These are phyloP conservation scores for Gamarada debralockiae DNA, from an alignment of 495 filamentous ascomycete species.

Conservation along the genomic window DNA sequence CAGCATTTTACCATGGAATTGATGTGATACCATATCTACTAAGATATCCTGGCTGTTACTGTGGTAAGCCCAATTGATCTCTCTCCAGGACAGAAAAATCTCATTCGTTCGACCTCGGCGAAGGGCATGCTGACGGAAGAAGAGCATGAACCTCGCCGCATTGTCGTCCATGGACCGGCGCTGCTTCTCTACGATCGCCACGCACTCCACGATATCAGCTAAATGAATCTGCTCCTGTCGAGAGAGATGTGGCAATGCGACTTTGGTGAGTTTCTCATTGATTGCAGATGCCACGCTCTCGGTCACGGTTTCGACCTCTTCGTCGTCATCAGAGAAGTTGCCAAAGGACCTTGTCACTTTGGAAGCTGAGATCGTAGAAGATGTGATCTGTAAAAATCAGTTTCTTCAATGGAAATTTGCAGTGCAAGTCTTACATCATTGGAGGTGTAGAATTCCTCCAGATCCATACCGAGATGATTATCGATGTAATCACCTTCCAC, in stretches of 20 bases:
- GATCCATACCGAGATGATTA: constrained; percentile 67
- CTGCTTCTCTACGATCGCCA: constrained; percentile 83
- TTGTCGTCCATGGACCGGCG: constrained; percentile 90
- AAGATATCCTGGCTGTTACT: constrained; percentile 91
- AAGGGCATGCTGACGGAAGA: constrained; percentile 81
- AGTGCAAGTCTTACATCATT: constrained; percentile 19
- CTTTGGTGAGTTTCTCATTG: constrained; percentile 70
- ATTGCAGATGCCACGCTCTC: constrained; percentile 69
- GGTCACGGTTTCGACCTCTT: constrained; percentile 61
- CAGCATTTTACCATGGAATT: constrained; percentile 70
- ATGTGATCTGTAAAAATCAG: constrained; percentile 33
- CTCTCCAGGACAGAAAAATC: constrained; percentile 79
- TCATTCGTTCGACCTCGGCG: constrained; percentile 60
- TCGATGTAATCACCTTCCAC: constrained; percentile 80
- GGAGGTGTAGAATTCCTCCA: constrained; percentile 64
- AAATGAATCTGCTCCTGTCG: constrained; percentile 87
- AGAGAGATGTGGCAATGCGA: constrained; percentile 78
- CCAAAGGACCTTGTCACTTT: constrained; percentile 52
- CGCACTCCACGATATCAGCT: constrained; percentile 82
- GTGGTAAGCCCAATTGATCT: constrained; percentile 93
- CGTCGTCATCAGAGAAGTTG: constrained; percentile 49
- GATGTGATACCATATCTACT: constrained; percentile 77
- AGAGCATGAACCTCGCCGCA: constrained; percentile 83
- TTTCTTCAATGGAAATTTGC: no score
- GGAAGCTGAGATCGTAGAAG: constrained; percentile 40